Conservation (phyloP, 805 yeast species). For the Pichia phayaonensis region DNA sequence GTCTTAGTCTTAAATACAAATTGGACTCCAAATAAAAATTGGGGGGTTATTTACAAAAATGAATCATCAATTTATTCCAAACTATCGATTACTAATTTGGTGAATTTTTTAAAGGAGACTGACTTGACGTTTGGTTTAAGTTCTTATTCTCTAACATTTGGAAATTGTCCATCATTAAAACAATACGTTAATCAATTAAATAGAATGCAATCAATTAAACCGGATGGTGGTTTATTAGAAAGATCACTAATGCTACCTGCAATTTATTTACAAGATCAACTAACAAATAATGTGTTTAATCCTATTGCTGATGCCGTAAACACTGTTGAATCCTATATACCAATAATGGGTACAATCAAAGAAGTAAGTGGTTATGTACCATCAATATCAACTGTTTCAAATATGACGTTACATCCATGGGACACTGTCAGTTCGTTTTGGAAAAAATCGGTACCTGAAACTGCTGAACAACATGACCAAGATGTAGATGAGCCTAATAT, state of each 20-base stretch:
- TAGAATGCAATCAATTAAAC: slow-evolving; percentile 14
- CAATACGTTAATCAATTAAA: slow-evolving; percentile 15
- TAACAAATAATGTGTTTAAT: slow-evolving; percentile 23
- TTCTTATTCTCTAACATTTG: slow-evolving; percentile 19
- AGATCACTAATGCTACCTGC: slow-evolving; percentile 24
- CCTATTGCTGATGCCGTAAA: slow-evolving; percentile 23
- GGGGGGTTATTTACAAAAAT: slow-evolving; percentile 24
- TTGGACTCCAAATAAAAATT: slow-evolving; percentile 26
- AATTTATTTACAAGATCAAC: slow-evolving; percentile 21
- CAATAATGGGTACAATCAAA: slow-evolving; percentile 1
- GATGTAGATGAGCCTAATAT: not conserved
- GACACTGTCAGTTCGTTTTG: slow-evolving; percentile 3
- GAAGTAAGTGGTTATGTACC: slow-evolving; percentile 1
- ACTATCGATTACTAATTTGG: slow-evolving; percentile 4
- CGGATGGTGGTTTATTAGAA: slow-evolving; percentile 20
- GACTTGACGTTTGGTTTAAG: slow-evolving; percentile 23
- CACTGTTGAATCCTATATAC: slow-evolving; percentile 19
- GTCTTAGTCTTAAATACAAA: slow-evolving; percentile 22
- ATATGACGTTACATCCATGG: slow-evolving; percentile 5
- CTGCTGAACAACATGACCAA: not conserved
- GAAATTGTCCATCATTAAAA: slow-evolving; percentile 22
- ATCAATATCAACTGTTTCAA: not conserved
- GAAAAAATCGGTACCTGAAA: not conserved
- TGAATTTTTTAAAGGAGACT: slow-evolving; percentile 20
- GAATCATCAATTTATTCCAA: slow-evolving; percentile 7